These are phyloP conservation scores for Salvia rosmarinus DNA, from an alignment of 257 asterid species.

Conservation along the genomic window DNA sequence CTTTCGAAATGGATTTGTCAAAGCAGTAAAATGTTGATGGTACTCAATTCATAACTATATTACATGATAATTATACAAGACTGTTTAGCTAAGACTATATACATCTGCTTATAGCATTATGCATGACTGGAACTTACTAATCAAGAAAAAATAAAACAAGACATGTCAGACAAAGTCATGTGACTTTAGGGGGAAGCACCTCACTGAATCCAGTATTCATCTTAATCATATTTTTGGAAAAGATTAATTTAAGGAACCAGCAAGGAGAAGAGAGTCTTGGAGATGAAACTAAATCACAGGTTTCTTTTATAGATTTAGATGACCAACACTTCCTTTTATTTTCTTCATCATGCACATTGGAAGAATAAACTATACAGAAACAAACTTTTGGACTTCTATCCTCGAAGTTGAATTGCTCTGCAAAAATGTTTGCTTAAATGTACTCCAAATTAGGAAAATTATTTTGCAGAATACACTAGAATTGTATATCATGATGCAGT, in stretches of 20 bases:
- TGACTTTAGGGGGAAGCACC: not conserved
- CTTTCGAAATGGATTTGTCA: conserved; percentile 4
- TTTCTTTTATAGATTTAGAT: not conserved
- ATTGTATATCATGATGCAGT: conserved; percentile 4
- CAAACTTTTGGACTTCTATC: not conserved
- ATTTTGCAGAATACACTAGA: not conserved
- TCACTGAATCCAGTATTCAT: not conserved
- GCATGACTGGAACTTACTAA: conserved; percentile 16
- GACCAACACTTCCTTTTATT: not conserved
- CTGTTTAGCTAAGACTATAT: not conserved
- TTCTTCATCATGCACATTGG: not conserved
- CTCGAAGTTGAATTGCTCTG: conserved; percentile 3
- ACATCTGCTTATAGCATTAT: not conserved
- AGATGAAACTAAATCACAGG: not conserved
- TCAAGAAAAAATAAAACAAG: conserved; percentile 18
- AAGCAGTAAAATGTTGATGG: conserved; percentile 2
- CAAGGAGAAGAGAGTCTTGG: not conserved
- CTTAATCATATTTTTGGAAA: not conserved
- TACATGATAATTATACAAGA: conserved; percentile 9
- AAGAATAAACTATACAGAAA: not conserved
- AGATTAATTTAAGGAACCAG: not conserved
- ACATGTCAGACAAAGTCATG: not conserved
- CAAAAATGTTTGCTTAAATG: conserved; percentile 1
- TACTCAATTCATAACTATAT: conserved; percentile 8
- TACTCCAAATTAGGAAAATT: conserved; percentile 11